Evolutionary conservation across 176 grass and related monocot species (phyloP).

Genomic region (Oryza longistaminata): DNA sequence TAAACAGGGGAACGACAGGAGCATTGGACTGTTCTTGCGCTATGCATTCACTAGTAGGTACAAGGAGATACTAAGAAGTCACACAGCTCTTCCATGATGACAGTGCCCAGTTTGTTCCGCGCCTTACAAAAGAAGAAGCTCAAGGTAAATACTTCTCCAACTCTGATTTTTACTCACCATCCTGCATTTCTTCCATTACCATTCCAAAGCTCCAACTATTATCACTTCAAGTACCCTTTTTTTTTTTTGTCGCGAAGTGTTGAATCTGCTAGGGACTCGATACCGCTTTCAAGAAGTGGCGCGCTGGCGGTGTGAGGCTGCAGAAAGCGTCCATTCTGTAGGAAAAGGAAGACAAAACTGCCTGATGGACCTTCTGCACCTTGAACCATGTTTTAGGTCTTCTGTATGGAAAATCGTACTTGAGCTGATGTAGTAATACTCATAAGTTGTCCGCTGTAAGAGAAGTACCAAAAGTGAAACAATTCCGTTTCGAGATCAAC

Average conservation of each 20-base stretch:
- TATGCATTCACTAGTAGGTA: slow-evolving; percentile 81
- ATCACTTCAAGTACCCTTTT: neutral
- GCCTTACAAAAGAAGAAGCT: slow-evolving; percentile 86
- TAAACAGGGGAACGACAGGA: slow-evolving; percentile 75
- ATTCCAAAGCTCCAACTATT: neutral
- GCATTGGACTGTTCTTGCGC: slow-evolving; percentile 66
- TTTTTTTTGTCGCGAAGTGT: slow-evolving; percentile 40
- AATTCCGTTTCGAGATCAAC: neutral
- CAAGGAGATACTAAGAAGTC: slow-evolving; percentile 92
- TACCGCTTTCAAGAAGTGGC: slow-evolving; percentile 81
- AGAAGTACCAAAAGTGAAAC: neutral
- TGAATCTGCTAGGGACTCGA: slow-evolving; percentile 78
- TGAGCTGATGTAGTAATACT: neutral
- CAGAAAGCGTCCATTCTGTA: slow-evolving; percentile 80
- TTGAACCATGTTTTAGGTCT: slow-evolving; percentile 8
- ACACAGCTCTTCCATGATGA: slow-evolving; percentile 57
- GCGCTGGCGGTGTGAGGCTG: slow-evolving; percentile 60
- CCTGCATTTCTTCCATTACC: neutral
- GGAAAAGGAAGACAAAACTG: slow-evolving; percentile 74
- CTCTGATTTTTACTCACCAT: neutral
- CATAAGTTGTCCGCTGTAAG: neutral
- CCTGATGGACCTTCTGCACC: slow-evolving; percentile 38
- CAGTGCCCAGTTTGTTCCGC: slow-evolving; percentile 63
- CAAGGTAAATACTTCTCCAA: slow-evolving; percentile 39
- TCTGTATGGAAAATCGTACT: neutral